Evolutionary conservation across 2,329 filamentous ascomycete species (phyloP).

Genomic region (Fusarium setosum): DNA sequence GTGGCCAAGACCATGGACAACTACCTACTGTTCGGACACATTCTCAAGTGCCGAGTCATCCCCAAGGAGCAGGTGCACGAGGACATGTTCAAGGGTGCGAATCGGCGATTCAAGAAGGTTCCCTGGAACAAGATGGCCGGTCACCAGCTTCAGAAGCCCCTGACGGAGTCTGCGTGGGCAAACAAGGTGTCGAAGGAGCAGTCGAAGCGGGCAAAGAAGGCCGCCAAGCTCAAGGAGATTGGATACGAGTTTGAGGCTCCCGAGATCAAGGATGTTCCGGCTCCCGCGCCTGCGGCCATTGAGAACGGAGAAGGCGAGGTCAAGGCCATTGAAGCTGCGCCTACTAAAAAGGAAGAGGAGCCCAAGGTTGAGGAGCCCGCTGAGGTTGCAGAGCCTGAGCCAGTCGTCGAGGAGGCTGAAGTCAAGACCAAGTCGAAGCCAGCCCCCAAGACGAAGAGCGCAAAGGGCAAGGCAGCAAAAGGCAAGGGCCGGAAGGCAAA

Average conservation of each 20-base stretch:
- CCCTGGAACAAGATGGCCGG: conserved; percentile 91
- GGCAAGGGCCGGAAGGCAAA: conserved; percentile 51
- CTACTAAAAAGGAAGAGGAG: conserved; percentile 46
- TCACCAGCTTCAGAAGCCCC: conserved; percentile 77
- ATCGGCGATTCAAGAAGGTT: conserved; percentile 87
- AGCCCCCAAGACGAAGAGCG: conserved; percentile 48
- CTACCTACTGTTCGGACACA: conserved; percentile 94
- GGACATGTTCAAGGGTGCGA: conserved; percentile 89
- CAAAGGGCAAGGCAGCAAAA: conserved; percentile 39
- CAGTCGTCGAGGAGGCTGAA: conserved; percentile 39
- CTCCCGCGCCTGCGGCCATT: conserved; percentile 53
- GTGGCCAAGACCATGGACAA: conserved; percentile 97
- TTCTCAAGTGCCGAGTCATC: conserved; percentile 87
- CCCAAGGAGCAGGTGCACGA: conserved; percentile 82
- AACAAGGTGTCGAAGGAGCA: conserved; percentile 80
- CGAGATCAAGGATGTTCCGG: conserved; percentile 68
- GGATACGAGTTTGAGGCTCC: conserved; percentile 88
- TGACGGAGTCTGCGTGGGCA: conserved; percentile 81
- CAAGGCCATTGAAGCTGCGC: conserved; percentile 52
- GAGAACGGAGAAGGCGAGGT: conserved; percentile 48
- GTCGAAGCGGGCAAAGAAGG: conserved; percentile 74
- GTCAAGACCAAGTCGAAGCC: conserved; percentile 40
- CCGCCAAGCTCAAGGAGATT: conserved; percentile 79
- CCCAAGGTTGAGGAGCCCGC: conserved; percentile 37
- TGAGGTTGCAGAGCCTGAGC: conserved; percentile 37